These are phyloP conservation scores for Coemansia sp. DNA, from an alignment of 192 early-diverging fungal genomes.

Conservation along the genomic window DNA sequence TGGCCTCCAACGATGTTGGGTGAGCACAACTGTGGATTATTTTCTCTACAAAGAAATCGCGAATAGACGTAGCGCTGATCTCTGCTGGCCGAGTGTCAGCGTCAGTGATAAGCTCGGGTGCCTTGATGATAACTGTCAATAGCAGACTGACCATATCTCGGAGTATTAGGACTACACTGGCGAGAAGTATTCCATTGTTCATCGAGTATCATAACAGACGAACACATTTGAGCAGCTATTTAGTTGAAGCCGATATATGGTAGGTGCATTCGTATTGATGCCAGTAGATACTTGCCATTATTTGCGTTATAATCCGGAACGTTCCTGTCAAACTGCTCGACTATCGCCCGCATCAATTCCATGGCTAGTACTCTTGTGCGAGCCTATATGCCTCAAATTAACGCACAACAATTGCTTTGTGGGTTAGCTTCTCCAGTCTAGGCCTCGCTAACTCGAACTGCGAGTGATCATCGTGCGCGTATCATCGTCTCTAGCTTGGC, in stretches of 20 bases:
- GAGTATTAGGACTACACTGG: constrained; percentile 26
- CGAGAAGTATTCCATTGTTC: neutral
- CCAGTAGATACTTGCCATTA: constrained; percentile 9
- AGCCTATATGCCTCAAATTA: constrained; percentile 15
- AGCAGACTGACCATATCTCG: constrained; percentile 26
- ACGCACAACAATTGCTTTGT: neutral
- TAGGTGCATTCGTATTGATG: neutral
- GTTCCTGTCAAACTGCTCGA: constrained; percentile 44
- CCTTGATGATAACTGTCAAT: constrained; percentile 19
- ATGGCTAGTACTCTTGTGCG: constrained; percentile 20
- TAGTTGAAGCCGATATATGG: neutral
- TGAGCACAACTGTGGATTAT: constrained; percentile 30
- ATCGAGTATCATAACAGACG: neutral
- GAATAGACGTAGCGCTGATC: constrained; percentile 13
- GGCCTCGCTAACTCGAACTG: neutral
- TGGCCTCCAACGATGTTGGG: neutral
- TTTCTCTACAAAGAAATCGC: constrained; percentile 50
- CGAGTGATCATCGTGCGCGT: neutral
- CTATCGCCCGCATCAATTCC: constrained; percentile 35
- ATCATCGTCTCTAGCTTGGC: neutral
- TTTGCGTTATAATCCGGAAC: neutral
- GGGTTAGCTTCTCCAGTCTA: neutral
- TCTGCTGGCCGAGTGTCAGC: constrained; percentile 7
- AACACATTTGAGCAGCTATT: neutral
- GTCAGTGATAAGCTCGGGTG: constrained; percentile 35